Conservation (phyloP, 257 asterid species). For the Salvia splendens region DNA sequence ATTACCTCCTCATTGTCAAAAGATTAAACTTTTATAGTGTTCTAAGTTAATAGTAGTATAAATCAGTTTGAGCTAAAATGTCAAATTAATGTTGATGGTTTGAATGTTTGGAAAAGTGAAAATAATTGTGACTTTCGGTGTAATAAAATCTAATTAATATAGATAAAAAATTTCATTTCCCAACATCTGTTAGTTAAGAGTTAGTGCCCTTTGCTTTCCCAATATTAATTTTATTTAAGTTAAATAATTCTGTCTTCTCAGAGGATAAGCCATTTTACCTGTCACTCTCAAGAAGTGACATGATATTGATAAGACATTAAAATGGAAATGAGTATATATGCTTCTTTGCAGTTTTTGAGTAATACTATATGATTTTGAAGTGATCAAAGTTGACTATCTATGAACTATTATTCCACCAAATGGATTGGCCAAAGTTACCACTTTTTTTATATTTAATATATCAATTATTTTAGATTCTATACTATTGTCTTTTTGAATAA, state of each 20-base stretch:
- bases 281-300: conserved; percentile 18
- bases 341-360: conserved; percentile 34
- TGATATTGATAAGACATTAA: conserved; percentile 34
- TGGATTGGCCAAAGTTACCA: not conserved
- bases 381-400: not conserved
- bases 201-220: conserved; percentile 35
- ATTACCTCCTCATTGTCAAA: not conserved
- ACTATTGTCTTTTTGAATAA: too few relatives aligned
- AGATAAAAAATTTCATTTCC: conserved; percentile 1
- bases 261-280: conserved; percentile 29
- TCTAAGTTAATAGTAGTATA: not conserved
- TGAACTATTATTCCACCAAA: not conserved
- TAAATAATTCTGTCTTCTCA: conserved; percentile 10
- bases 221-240: conserved; percentile 7
- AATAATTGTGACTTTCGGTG: conserved; percentile 46
- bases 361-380: not conserved
- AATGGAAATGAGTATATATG: conserved; percentile 41
- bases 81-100: not conserved
- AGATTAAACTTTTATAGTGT: not conserved
- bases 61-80: not conserved
- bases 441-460: too few relatives aligned
- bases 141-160: not conserved
- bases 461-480: too few relatives aligned
- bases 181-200: conserved; percentile 37
- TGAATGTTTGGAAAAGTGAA: not conserved